Evolutionary conservation across 202 grass and related monocot genomes (phyloP).

Genomic region (Musa balbisiana): DNA sequence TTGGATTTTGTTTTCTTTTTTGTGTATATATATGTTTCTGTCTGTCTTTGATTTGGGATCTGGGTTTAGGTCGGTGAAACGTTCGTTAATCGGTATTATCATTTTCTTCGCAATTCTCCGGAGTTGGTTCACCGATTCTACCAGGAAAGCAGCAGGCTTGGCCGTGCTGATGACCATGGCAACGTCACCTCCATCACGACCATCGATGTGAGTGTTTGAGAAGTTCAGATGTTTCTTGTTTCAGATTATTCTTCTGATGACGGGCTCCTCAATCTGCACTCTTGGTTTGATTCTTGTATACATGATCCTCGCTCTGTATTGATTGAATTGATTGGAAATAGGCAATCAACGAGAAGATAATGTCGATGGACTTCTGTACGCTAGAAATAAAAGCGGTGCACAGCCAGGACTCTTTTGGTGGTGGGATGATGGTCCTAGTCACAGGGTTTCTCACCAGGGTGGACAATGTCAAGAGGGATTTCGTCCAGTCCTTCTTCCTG

Average conservation of each 20-base stretch:
- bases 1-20: not conserved
- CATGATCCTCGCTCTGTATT: not conserved
- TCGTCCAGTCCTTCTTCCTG: constrained; percentile 90
- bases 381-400: constrained; percentile 78
- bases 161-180: constrained; percentile 42
- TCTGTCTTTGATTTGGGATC: not conserved
- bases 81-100: constrained; percentile 93
- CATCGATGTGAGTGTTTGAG: constrained; percentile 40
- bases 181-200: constrained; percentile 66
- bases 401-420: constrained; percentile 65
- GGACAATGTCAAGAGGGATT: constrained; percentile 46
- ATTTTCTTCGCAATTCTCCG: constrained; percentile 77
- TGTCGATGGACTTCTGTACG: constrained; percentile 65
- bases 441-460: constrained; percentile 57
- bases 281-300: too few species aligned
- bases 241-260: too few species aligned
- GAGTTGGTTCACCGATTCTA: constrained; percentile 87
- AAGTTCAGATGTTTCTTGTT: not conserved
- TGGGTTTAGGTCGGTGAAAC: constrained; percentile 73
- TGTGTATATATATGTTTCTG: not conserved
- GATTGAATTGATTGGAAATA: constrained; percentile 13
- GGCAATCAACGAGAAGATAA: constrained; percentile 86
- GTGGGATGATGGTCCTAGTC: constrained; percentile 74
- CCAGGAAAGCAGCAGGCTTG: constrained; percentile 78
- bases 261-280: too few species aligned